Base-by-base conservation (phyloP, 1,139 yeast genomes). In the Insectozyma bohioensis region DNA sequence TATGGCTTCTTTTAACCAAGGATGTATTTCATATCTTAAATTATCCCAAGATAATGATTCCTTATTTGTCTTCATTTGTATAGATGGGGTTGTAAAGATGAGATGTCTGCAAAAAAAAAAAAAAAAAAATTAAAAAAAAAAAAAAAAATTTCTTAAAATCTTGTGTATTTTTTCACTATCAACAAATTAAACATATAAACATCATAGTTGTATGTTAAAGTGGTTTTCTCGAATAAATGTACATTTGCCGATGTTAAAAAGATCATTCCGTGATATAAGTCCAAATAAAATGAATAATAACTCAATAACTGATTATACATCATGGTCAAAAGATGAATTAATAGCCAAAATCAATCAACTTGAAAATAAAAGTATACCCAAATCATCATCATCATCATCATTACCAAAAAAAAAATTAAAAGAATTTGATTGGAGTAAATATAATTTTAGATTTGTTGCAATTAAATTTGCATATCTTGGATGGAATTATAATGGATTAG, bases 401-500 rank as follows among this genome's bases (percentile, higher is more conserved):
- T 30, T 28, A 18, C 35, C 38, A 36, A 45, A 39, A 33, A 28
- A 15, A 25, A 28, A 20, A 20, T n/a, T 20, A 8, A 52, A 56
- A 43, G 56, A 56, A 34, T 78, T 90, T 53, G 95, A 86, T 48
- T 86, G 85, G 50, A 63, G 78, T 13, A 80, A 77, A 42, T 79
- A 78, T 49, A 50, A 67, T n/a, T 78, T 78, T 5, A 63, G 97
- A 34, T 78, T 77, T 45, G 72, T 92, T 13, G 97, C 95, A 0
- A 54, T 92, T 21, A 67, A 76, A 43, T 92, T 92, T 62, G 85
- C 96, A 0, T 92, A 92, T 54, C 56, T 86, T 24, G 97, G 98
- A 11, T 88, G 96, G 96, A 77, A 85, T 49, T 92, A 90, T 56
- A 86, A 84, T 49, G 99, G 99, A 0, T 66, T 92, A 20, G 96